Conservation (phyloP, 129 eudicot genomes). For the Deinandra increscens region DNA sequence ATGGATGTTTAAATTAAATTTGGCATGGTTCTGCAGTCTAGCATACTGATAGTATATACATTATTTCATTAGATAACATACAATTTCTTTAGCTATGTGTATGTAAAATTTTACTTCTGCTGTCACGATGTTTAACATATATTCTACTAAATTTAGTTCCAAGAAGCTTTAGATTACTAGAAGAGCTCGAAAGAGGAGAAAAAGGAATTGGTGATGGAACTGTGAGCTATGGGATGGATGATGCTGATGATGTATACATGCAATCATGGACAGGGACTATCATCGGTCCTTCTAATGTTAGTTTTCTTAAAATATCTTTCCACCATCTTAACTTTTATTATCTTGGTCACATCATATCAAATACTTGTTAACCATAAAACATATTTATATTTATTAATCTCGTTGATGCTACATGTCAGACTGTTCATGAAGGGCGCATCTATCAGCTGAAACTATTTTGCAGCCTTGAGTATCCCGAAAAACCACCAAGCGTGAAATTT, state of each 20-base stretch:
- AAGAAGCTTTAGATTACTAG: constrained; percentile 78
- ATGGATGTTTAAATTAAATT: background rate
- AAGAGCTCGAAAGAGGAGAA: constrained; percentile 92
- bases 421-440: constrained; percentile 74
- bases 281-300: constrained; percentile 74
- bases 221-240: constrained; percentile 93
- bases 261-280: constrained; percentile 92
- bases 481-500: constrained; percentile 50
- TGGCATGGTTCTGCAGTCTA: constrained; percentile 6
- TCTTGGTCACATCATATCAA: background rate
- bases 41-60: constrained; percentile 3
- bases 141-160: constrained; percentile 59
- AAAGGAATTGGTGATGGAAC: constrained; percentile 95
- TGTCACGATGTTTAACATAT: constrained; percentile 16
- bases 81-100: background rate
- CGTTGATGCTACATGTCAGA: constrained; percentile 38
- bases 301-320: constrained; percentile 30
- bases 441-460: constrained; percentile 61
- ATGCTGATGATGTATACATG: constrained; percentile 84
- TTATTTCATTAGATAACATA: constrained; percentile 7
- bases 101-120: background rate
- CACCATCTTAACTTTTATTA: background rate
- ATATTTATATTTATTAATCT: background rate
- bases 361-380: background rate
- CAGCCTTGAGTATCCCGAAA: constrained; percentile 51